These are phyloP conservation scores for Sugiyamaella pinicola DNA, from an alignment of 1,139 yeast species.

Conservation along the genomic window DNA sequence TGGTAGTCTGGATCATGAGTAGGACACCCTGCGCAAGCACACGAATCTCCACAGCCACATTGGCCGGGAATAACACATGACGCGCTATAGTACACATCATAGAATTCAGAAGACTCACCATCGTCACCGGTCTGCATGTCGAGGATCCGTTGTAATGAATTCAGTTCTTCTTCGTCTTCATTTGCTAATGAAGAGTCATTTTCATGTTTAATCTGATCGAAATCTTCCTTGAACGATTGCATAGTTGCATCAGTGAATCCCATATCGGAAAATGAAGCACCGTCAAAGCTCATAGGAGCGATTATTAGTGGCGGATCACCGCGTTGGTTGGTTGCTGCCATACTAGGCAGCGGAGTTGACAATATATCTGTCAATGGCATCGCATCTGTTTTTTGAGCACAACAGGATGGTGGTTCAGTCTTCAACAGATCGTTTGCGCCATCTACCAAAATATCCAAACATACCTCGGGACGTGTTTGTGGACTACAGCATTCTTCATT, in stretches of 20 bases:
- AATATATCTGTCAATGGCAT: not conserved
- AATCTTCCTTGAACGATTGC: conserved; percentile 18
- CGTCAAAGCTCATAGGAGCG: conserved; percentile 43
- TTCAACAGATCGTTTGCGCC: not conserved
- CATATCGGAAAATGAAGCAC: conserved; percentile 26
- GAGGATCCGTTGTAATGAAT: conserved; percentile 19
- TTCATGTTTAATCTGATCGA: conserved; percentile 9
- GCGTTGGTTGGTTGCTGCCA: not conserved
- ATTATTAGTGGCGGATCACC: conserved; percentile 36
- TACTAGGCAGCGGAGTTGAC: not conserved
- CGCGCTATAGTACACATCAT: conserved; percentile 41
- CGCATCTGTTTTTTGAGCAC: too few species aligned
- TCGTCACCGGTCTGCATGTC: conserved; percentile 10
- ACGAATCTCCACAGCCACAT: conserved; percentile 44
- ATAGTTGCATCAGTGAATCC: conserved; percentile 10
- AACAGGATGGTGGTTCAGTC: not conserved
- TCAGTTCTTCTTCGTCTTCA: conserved; percentile 20
- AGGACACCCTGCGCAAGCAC: conserved; percentile 44
- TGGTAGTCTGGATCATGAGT: conserved; percentile 36
- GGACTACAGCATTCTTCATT: not conserved
- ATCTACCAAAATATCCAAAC: not conserved
- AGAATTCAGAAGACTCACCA: conserved; percentile 24
- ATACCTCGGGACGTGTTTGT: not conserved
- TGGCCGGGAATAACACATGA: conserved; percentile 45
- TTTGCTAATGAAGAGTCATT: not conserved